These are phyloP conservation scores for Phytophthora ohioensis DNA, from an alignment of 352 stramenopile genomes.

Conservation along the genomic window DNA sequence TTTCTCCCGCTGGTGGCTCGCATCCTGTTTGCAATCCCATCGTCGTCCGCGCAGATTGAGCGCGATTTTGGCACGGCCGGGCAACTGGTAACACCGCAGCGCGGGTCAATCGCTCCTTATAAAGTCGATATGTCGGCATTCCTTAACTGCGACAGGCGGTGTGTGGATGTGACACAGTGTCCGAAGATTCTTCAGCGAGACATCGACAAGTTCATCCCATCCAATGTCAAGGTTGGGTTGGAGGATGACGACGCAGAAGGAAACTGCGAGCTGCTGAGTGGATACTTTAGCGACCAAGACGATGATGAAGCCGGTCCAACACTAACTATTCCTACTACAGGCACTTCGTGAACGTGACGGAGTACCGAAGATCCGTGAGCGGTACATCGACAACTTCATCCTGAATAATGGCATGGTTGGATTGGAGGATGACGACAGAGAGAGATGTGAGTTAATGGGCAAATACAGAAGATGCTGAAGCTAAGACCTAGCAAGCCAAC, in stretches of 20 bases:
- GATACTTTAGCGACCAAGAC: not conserved
- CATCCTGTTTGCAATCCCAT: constrained; percentile 9
- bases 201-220: not conserved
- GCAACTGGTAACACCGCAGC: constrained; percentile 1
- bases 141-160: constrained; percentile 10
- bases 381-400: no score
- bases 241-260: not conserved
- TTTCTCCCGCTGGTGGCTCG: constrained; percentile 5
- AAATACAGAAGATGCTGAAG: no score
- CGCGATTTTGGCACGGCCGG: constrained; percentile 6
- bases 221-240: not conserved
- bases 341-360: no score
- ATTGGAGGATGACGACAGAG: no score
- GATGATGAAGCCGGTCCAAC: no score
- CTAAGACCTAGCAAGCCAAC: no score
- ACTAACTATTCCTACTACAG: no score
- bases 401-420: no score
- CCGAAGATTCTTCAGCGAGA: constrained; percentile 7
- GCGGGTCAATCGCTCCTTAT: not conserved
- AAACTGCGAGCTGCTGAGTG: not conserved
- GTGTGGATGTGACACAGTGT: constrained; percentile 10
- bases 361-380: no score
- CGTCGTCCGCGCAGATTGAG: constrained; percentile 18
- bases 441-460: no score
- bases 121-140: constrained; percentile 14